Evolutionary conservation across 2,329 filamentous ascomycete species (phyloP).

Genomic region (Capronia americana): DNA sequence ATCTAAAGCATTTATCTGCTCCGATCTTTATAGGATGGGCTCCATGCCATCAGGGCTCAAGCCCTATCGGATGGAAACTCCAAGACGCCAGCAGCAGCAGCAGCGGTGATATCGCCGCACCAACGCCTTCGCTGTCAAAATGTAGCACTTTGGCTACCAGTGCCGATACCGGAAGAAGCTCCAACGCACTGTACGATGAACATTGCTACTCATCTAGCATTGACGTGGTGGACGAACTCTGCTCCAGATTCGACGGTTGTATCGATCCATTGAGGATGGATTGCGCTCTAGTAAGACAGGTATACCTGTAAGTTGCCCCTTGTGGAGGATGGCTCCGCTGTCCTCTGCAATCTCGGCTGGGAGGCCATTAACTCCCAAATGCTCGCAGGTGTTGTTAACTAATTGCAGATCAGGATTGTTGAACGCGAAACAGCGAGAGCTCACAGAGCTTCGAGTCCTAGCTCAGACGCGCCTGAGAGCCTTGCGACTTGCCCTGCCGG

Average conservation of each 20-base stretch:
- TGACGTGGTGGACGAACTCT: not conserved
- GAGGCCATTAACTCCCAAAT: not conserved
- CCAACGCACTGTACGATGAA: not conserved
- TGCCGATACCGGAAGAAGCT: not conserved
- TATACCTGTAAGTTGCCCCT: not conserved
- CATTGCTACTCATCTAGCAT: not conserved
- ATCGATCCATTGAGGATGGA: not conserved
- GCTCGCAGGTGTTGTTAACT: not conserved
- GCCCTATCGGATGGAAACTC: not conserved
- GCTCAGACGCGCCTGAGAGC: not conserved
- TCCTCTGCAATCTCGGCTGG: not conserved
- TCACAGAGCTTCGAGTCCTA: not conserved
- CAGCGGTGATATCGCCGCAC: not conserved
- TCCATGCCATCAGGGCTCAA: not conserved
- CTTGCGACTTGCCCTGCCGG: not conserved
- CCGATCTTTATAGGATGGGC: not conserved
- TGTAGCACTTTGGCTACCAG: not conserved
- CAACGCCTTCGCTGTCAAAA: not conserved
- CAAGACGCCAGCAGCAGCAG: not conserved
- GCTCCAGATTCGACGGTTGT: not conserved
- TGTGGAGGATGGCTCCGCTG: not conserved
- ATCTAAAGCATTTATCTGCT: not conserved
- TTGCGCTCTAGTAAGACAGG: not conserved
- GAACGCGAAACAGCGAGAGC: not conserved
- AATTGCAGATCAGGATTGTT: not conserved